These are phyloP conservation scores for Trichophyton rubrum DNA, from an alignment of 2,329 filamentous ascomycete species.

Conservation along the genomic window DNA sequence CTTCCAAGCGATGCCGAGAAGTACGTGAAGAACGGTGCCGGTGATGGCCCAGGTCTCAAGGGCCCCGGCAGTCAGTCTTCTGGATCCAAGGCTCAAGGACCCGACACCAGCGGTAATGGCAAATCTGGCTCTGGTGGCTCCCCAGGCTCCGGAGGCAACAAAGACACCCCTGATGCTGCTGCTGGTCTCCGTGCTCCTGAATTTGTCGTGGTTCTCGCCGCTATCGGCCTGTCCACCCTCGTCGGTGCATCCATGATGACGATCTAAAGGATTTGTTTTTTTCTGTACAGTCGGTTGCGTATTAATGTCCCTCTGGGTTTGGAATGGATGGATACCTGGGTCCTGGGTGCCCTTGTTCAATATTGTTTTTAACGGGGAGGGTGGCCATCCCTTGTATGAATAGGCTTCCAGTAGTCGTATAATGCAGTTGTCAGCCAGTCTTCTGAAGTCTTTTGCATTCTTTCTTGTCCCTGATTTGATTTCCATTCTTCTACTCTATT, in stretches of 20 bases:
- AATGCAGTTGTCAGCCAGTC: not conserved
- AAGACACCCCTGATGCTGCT: constrained; percentile 32
- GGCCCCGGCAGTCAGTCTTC: constrained; percentile 45
- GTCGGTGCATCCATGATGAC: constrained; percentile 37
- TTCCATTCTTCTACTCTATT: not conserved
- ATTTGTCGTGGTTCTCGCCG: constrained; percentile 37
- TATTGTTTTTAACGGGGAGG: not conserved
- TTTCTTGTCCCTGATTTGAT: not conserved
- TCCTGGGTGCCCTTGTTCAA: not conserved
- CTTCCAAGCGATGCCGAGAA: constrained; percentile 44
- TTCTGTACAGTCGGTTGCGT: not conserved
- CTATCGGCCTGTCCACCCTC: constrained; percentile 41
- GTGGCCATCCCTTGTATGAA: not conserved
- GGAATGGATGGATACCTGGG: not conserved
- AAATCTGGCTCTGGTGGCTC: constrained; percentile 11
- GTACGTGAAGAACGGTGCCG: constrained; percentile 48
- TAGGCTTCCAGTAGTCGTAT: not conserved
- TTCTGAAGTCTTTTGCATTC: not conserved
- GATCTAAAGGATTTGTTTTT: not conserved
- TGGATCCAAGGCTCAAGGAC: constrained; percentile 38
- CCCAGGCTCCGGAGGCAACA: constrained; percentile 14
- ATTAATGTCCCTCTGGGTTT: not conserved
- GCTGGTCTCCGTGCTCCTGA: constrained; percentile 33
- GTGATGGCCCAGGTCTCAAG: constrained; percentile 43
- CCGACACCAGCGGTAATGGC: constrained; percentile 31